A percentile compares a stretch with the other conserved stretches of the same genome.
phyloP scores from a whole-genome alignment of 1,284 basidiomycete genomes.

The Cryptococcus sp. region DNA sequence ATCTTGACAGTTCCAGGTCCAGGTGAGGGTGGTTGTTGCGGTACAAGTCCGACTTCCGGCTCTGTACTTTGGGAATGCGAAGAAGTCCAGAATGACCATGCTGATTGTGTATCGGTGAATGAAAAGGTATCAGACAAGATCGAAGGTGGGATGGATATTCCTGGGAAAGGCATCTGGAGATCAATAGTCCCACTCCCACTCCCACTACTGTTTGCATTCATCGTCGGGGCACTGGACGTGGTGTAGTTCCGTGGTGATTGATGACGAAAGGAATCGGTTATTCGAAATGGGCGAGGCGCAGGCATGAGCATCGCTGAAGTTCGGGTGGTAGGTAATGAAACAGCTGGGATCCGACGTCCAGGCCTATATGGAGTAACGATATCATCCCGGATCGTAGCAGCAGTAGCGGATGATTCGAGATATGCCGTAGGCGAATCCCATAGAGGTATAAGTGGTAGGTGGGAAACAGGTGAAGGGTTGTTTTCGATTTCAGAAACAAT shows the following conservation, averaged over 20 bases:
- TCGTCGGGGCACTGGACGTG: neutral
- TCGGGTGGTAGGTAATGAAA: neutral
- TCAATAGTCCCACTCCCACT: neutral
- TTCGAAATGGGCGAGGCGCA: neutral
- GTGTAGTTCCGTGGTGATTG: neutral
- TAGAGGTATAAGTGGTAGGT: conserved; percentile 9
- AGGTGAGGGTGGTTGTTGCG: conserved; percentile 1
- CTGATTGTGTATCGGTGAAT: too few relatives aligned
- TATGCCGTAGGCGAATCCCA: conserved; percentile 6
- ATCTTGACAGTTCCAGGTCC: conserved; percentile 17
- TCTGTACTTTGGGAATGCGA: neutral
- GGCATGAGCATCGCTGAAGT: neutral
- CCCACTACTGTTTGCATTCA: too few relatives aligned
- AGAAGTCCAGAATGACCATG: too few relatives aligned
- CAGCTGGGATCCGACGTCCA: neutral
- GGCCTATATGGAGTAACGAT: neutral
- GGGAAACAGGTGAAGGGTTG: conserved; percentile 1
- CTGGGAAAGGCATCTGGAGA: neutral
- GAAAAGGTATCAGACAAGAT: neutral
- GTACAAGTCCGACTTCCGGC: neutral
- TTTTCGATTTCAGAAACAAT: conserved; percentile 1
- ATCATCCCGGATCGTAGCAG: neutral
- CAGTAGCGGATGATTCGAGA: neutral
- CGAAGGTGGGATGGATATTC: neutral
- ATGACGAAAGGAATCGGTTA: neutral